Conservation (phyloP, 441 rosid genomes). For the Gossypium schwendimanii region DNA sequence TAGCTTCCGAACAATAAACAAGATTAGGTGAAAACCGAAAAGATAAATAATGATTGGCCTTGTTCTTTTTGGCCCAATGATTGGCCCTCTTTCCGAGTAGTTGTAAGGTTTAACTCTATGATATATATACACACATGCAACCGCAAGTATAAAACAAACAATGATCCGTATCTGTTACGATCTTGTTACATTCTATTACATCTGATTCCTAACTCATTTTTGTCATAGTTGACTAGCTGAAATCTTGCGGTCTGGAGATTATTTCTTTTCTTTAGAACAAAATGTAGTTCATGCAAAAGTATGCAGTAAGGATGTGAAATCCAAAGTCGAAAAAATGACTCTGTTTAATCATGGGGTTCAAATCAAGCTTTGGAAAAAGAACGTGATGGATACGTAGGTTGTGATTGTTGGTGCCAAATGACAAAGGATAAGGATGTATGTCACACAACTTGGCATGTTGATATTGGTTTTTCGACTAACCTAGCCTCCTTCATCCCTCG, state of each 20-base stretch:
- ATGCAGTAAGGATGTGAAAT: not conserved
- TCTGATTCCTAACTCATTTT: not conserved
- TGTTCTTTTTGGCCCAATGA: too few species aligned
- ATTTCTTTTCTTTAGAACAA: not conserved
- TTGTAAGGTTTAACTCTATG: too few species aligned
- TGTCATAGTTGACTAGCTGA: not conserved
- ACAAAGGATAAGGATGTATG: slow-evolving; percentile 3
- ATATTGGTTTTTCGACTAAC: not conserved
- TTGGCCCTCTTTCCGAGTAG: too few species aligned
- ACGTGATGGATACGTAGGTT: not conserved
- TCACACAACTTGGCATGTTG: not conserved
- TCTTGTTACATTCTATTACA: not conserved
- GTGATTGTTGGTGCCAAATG: slow-evolving; percentile 3
- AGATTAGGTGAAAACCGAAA: too few species aligned
- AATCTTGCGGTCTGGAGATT: not conserved
- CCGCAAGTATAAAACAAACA: too few species aligned
- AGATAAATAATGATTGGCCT: too few species aligned
- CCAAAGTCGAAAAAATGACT: not conserved
- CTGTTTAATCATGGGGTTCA: slow-evolving; percentile 1
- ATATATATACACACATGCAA: too few species aligned
- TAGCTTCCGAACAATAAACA: too few species aligned
- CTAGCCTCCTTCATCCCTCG: not conserved
- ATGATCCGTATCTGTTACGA: too few species aligned
- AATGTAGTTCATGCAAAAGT: too few species aligned
- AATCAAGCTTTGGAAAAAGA: slow-evolving; percentile 6